Conservation (phyloP, 192 early-diverging fungal genomes). For the Lobosporangium transversale region DNA sequence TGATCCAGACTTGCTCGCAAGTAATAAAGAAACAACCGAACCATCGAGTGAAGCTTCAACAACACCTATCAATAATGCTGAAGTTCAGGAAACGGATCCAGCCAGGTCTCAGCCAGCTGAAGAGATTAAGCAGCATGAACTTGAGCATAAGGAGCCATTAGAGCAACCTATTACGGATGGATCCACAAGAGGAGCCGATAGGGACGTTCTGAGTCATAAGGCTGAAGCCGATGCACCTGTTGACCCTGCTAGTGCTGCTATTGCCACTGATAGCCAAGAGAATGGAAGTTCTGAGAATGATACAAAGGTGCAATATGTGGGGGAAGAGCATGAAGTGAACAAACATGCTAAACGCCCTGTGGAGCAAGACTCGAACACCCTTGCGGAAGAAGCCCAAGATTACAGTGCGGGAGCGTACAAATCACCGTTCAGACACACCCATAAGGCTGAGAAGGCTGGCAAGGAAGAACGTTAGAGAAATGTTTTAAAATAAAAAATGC, state of each 20-base stretch:
- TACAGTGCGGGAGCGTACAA: conserved; percentile 39
- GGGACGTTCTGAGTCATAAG: no score
- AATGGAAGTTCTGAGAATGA: neutral
- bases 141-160: no score
- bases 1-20: conserved; percentile 4
- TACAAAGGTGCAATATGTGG: neutral
- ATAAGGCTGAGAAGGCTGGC: conserved; percentile 35
- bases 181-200: no score
- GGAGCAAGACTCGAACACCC: conserved; percentile 31
- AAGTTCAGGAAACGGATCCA: conserved; percentile 14
- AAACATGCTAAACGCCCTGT: conserved; percentile 24
- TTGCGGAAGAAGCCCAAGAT: conserved; percentile 17
- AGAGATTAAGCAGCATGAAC: no score
- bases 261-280: neutral
- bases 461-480: conserved; percentile 24
- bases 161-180: no score
- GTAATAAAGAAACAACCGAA: neutral
- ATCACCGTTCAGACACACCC: conserved; percentile 41
- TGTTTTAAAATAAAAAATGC: no score
- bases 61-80: conserved; percentile 17
- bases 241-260: no score
- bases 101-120: no score
- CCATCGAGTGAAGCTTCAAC: conserved; percentile 7
- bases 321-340: neutral
- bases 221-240: no score